Base-by-base conservation (phyloP, 192 early-diverging fungal genomes). In the Coemansia sp. region DNA sequence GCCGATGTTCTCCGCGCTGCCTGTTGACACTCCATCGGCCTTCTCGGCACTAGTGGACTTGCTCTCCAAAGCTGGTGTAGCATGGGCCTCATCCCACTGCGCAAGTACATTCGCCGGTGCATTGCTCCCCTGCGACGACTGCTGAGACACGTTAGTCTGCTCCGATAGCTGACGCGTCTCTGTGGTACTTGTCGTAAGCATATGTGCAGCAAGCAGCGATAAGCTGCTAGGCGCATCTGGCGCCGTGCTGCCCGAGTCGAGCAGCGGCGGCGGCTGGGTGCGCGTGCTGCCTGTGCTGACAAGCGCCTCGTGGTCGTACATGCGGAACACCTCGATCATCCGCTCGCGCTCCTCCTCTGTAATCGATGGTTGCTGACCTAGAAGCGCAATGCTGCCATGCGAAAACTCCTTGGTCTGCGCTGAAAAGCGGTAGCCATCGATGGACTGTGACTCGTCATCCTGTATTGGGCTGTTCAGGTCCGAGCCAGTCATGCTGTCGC, bases 261-360 rank as follows among this genome's bases (percentile, higher is more conserved):
- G n/a, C n/a, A 57, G 33, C 14, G 34, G 15, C 14, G 34, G 15
- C 22, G 55, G 33, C 34, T 57, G 19, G 5, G 33, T n/a, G 1
- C 29, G 55, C 29, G n/a, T n/a, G 55, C 33, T 48, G 19, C 65
- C 70, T 5, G 59, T 54, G 41, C 71, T 64, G 29, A 70, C 67
- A 46, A 79, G 74, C 0, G 76, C 76, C 36, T 63, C 63, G 22
- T 62, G 68, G 48, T 79, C 76, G 42, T 67, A 79, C 58, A 50
- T 56, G 13, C 69, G 71, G 57, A 79, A 79, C 42, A 74, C n/a
- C 36, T 66, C 72, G 9, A 66, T 36, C 13, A 79, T 61, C 52
- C 56, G 46, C 49, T 74, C 68, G 36, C 57, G 71, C 15, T 63
- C 65, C 20, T 59, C 36, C 17, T 54, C 43, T 3, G 32, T 17